Base-by-base conservation (phyloP, 2,329 filamentous ascomycete genomes). In the Xylaria sp. region DNA sequence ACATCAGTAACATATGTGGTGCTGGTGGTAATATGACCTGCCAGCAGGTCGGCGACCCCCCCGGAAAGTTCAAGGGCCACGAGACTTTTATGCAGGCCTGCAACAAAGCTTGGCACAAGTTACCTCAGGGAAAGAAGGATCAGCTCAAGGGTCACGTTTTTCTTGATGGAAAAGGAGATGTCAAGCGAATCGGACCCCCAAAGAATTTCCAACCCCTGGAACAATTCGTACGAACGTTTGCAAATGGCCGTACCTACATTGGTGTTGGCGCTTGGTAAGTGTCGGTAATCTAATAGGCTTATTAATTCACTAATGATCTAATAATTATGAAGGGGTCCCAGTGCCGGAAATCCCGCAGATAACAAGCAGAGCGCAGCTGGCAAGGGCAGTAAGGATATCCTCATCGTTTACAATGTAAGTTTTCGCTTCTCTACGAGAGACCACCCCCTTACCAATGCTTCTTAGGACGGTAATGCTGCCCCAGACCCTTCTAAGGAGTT, bases 1-100 rank as follows among this genome's bases (percentile, higher is more conserved):
- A 76, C 35, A 76, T 76, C 32, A 86, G 73, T 60, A 76, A 76
- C 71, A 82, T 82, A 60, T 74, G 78, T 53, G 80, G 80, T 21
- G 79, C 79, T 3, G 80, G 81, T n/a, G 80, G 79, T 6, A 82
- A 81, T 69, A 74, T 82, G 74, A 80, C 78, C 6, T 77, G 80
- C 62, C 78, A 80, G 71, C 80, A 82, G 65, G 75, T 77, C 53
- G 79, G 79, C 5, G 77, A 80, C 42, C 59, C 71, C 2, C 68
- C 77, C 1, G 71, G 67, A 42, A 81, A 81, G 29, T 78, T 76
- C 65, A 82, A 81, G 71, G 80, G 80, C 6, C 78, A 79, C 63
- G 77, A 80, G 5, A 74, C 69, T 23, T 81, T 82, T 70, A 82
- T 82, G 80, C 80, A 81, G 69, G 76, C 78, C 42, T 75, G 79